Conservation (phyloP, 345 rosid genomes). For the Murraya koenigii region DNA sequence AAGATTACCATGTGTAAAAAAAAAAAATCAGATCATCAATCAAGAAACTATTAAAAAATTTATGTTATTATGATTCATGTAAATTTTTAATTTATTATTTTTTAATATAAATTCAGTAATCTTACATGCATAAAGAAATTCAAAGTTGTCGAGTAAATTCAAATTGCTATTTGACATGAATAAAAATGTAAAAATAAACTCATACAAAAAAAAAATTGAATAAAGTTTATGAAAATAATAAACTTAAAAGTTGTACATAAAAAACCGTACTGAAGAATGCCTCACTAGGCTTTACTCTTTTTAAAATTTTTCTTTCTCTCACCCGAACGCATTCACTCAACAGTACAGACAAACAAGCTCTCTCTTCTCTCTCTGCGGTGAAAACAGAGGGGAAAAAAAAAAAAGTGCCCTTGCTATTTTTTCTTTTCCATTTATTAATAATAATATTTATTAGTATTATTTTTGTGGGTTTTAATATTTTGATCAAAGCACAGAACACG, state of each 20-base stretch:
- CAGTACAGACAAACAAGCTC: background rate
- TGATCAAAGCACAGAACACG: conserved; percentile 7
- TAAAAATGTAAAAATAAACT: background rate
- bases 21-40: background rate
- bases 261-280: background rate
- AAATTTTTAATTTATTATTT: no score
- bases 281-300: background rate
- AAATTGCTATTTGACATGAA: background rate
- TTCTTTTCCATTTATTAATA: conserved; percentile 5
- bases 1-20: no score
- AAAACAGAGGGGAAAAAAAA: background rate
- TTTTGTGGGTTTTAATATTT: background rate
- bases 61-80: background rate
- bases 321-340: no score
- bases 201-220: no score
- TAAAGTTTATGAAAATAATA: no score
- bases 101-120: no score
- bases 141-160: no score
- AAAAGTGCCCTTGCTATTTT: conserved; percentile 10
- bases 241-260: background rate
- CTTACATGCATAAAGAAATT: no score
- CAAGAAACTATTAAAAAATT: background rate
- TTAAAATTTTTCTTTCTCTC: background rate
- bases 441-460: no score
- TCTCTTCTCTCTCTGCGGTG: background rate